A percentile compares a stretch with the other conserved stretches of the same genome.
phyloP scores from a whole-genome alignment of 371 early-diverging fungal species.

The Massospora cicadina region DNA sequence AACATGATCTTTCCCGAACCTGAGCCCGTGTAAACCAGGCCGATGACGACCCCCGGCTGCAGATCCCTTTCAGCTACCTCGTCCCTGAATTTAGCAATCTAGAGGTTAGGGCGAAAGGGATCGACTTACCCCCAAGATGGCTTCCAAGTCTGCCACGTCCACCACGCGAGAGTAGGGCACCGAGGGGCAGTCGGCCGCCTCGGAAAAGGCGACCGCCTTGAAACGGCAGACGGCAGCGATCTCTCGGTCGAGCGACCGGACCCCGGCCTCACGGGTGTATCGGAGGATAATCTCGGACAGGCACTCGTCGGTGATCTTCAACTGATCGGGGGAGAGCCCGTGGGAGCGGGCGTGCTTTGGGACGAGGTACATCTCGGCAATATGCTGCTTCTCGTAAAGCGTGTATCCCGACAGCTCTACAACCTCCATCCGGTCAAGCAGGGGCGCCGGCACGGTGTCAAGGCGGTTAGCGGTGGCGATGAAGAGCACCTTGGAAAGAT shows the following conservation, averaged over 20 bases:
- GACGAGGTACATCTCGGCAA: slow-evolving; percentile 27
- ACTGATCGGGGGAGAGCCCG: slow-evolving; percentile 30
- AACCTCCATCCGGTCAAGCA: slow-evolving; percentile 77
- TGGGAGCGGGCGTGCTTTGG: slow-evolving; percentile 54
- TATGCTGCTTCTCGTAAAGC: slow-evolving; percentile 52
- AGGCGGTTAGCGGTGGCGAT: slow-evolving; percentile 74
- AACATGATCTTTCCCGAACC: slow-evolving; percentile 64
- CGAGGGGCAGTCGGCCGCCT: slow-evolving; percentile 16
- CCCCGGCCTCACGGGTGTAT: slow-evolving; percentile 78
- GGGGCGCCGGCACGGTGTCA: slow-evolving; percentile 58
- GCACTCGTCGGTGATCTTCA: slow-evolving; percentile 32
- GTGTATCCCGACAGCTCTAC: slow-evolving; percentile 71
- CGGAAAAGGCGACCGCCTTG: slow-evolving; percentile 48
- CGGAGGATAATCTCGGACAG: slow-evolving; percentile 40
- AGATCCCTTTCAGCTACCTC: slow-evolving; percentile 38
- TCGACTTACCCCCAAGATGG: slow-evolving; percentile 36
- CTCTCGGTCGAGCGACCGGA: slow-evolving; percentile 54
- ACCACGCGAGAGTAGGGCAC: slow-evolving; percentile 18
- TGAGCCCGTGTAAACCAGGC: slow-evolving; percentile 58
- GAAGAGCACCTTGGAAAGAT: slow-evolving; percentile 66
- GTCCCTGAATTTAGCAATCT: slow-evolving; percentile 33
- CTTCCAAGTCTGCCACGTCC: slow-evolving; percentile 25
- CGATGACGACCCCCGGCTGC: slow-evolving; percentile 59
- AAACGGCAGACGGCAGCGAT: slow-evolving; percentile 56
- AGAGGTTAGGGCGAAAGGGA: neutral